Percentiles rank a stretch among this genome's conserved stretches.
These are phyloP conservation scores for Salix suchowensis DNA, from an alignment of 345 rosid genomes.

Conservation along the genomic window DNA sequence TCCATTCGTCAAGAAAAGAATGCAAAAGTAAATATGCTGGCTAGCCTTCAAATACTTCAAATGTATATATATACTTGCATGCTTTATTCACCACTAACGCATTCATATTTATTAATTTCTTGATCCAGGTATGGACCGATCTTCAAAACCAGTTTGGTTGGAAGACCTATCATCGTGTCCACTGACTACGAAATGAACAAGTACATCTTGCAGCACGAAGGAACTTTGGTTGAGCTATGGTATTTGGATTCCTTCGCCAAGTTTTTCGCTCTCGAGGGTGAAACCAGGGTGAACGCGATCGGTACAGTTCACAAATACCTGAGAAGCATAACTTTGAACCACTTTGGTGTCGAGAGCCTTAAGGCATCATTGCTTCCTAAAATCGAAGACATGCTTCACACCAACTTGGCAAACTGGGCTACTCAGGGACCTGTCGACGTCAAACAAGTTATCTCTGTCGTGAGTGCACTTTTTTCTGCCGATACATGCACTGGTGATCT, in stretches of 20 bases:
- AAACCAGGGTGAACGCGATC: not conserved
- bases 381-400: slow-evolving; percentile 14
- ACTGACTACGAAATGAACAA: slow-evolving; percentile 23
- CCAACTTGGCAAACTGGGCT: slow-evolving; percentile 3
- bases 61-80: not conserved
- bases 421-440: not conserved
- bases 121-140: slow-evolving; percentile 22
- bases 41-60: too few species aligned
- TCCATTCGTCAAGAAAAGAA: not conserved
- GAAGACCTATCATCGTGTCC: slow-evolving; percentile 11
- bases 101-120: not conserved
- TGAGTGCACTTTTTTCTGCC: not conserved
- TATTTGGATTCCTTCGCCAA: slow-evolving; percentile 7
- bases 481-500: too few species aligned
- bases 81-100: not conserved
- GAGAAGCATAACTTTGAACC: slow-evolving; percentile 3
- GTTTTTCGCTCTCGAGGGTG: slow-evolving; percentile 15
- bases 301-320: slow-evolving; percentile 11
- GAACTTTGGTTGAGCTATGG: slow-evolving; percentile 13
- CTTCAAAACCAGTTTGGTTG: not conserved
- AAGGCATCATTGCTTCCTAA: slow-evolving; percentile 11
- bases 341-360: slow-evolving; percentile 21
- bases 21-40: not conserved
- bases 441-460: slow-evolving; percentile 1
- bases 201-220: slow-evolving; percentile 19